Conservation (phyloP, 2,329 filamentous ascomycete genomes). For the Orbilia oligospora region DNA sequence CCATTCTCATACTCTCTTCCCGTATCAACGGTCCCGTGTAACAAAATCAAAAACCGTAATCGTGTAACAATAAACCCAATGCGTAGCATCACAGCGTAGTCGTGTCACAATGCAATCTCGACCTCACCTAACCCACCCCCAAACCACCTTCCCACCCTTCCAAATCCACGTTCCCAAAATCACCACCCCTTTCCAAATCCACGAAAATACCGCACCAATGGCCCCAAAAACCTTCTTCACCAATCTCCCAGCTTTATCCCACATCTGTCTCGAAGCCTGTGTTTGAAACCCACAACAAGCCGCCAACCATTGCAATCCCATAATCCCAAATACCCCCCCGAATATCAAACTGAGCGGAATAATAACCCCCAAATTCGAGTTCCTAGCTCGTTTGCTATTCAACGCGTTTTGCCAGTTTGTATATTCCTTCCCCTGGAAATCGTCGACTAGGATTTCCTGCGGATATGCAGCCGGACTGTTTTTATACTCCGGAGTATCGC, state of each 20-base stretch:
- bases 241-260: neutral
- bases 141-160: neutral
- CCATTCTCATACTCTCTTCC: no score
- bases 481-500: neutral
- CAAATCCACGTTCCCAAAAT: neutral
- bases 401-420: conserved; percentile 36
- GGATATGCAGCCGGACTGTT: conserved; percentile 20
- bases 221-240: neutral
- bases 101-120: neutral
- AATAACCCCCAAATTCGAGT: conserved; percentile 41
- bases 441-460: conserved; percentile 20
- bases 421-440: conserved; percentile 42
- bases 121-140: neutral
- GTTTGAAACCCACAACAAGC: conserved; percentile 11
- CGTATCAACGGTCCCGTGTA: no score
- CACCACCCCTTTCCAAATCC: conserved; percentile 14
- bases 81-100: no score
- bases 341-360: conserved; percentile 53
- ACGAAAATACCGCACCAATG: neutral
- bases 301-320: conserved; percentile 39
- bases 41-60: no score
- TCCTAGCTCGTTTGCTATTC: conserved; percentile 12
- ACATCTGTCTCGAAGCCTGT: neutral
- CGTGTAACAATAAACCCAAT: no score
- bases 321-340: conserved; percentile 19